Base-by-base conservation (phyloP, 805 yeast genomes). In the Candida chilensis region DNA sequence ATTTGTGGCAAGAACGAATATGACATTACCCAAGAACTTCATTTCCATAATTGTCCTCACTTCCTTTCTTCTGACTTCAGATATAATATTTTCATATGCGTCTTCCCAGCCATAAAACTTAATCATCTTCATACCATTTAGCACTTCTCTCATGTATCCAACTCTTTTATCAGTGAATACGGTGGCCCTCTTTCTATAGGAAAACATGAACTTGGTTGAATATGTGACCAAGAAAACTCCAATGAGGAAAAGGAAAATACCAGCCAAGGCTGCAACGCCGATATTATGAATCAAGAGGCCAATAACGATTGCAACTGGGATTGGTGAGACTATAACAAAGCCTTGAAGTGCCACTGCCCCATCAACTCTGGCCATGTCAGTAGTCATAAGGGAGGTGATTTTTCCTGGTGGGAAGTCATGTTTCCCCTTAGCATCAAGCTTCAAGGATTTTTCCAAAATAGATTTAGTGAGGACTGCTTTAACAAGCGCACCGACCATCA, bases 81-180 rank as follows among this genome's bases (percentile, higher is more conserved):
- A 46, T 29, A 64, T 52, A 34, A 42, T 49, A 24, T 44, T 32
- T 37, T 54, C 52, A 44, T 64, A 64, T 13, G 71, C 64, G 31
- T 48, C 19, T 43, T 64, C 71, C 71, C 71, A 64, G 10, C 68
- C 63, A 38, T 62, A 64, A 32, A 54, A 64, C 43, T 64, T 64
- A 41, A 64, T 61, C 18, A 63, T 46, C 38, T 64, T 64, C 37
- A 64, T 44, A 40, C 61, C 57, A 29, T 45, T 44, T 34, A 64
- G 50, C 20, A 58, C 50, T 41, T 64, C 68, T 35, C 67, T 53
- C 60, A 64, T 61, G 31, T 57, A 45, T 16, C 61, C 46, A 29
- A 64, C 54, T 37, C 69, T 43, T 36, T 52, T 47, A 40, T 64
- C 69, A n/a, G 69, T 64, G 41, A 37, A 54, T 35, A 45, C 44